These are phyloP conservation scores for Penicillium samsonianum DNA, from an alignment of 495 filamentous ascomycete species.

Conservation along the genomic window DNA sequence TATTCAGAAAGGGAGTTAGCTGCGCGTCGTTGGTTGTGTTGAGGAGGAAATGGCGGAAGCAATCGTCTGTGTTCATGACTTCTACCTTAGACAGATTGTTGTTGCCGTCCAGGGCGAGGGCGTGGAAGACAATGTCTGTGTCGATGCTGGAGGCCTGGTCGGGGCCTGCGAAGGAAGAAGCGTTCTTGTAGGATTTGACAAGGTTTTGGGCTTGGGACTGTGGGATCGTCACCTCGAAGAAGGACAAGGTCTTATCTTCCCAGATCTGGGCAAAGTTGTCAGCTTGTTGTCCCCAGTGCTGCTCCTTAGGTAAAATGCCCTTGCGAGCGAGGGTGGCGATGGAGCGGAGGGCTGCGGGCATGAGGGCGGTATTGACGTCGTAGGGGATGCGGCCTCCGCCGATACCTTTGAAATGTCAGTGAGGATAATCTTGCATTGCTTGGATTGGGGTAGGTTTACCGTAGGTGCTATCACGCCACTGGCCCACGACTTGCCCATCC, in stretches of 20 bases:
- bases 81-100: slow-evolving; percentile 51
- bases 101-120: slow-evolving; percentile 56
- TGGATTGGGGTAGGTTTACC: slow-evolving; percentile 24
- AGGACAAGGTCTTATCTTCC: slow-evolving; percentile 61
- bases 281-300: slow-evolving; percentile 49
- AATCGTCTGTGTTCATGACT: slow-evolving; percentile 66
- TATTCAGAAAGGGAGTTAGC: slow-evolving; percentile 55
- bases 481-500: slow-evolving; percentile 55
- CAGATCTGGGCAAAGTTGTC: slow-evolving; percentile 57
- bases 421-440: background rate
- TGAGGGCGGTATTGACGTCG: slow-evolving; percentile 65
- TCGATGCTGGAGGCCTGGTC: slow-evolving; percentile 43
- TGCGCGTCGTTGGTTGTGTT: slow-evolving; percentile 61
- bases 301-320: slow-evolving; percentile 51
- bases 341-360: slow-evolving; percentile 59
- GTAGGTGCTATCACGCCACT: slow-evolving; percentile 64
- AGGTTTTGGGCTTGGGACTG: slow-evolving; percentile 42
- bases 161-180: slow-evolving; percentile 42
- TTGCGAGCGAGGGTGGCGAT: slow-evolving; percentile 53
- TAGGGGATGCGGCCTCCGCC: slow-evolving; percentile 65
- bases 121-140: slow-evolving; percentile 53
- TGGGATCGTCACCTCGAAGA: slow-evolving; percentile 53
- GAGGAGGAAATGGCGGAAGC: slow-evolving; percentile 63
- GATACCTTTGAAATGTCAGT: slow-evolving; percentile 36
- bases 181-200: slow-evolving; percentile 48